A percentile compares a stretch with the other conserved stretches of the same genome.
These are phyloP conservation scores for Enteropsectra breve DNA, from an alignment of 371 early-diverging fungal genomes.

Conservation along the genomic window DNA sequence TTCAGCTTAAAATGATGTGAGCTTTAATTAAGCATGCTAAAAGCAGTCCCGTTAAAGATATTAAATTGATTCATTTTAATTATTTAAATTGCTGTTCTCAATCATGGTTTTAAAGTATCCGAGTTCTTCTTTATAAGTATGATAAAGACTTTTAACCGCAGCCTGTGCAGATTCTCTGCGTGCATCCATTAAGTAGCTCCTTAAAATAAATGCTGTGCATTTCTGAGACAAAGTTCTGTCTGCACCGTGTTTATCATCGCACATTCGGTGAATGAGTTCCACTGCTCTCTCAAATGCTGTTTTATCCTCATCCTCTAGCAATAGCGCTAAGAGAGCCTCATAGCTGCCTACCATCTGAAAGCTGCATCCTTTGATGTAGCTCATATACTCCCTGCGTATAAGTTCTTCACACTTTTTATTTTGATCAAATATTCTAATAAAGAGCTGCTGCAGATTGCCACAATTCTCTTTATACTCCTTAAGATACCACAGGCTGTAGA, in stretches of 20 bases:
- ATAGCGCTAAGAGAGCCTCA: neutral
- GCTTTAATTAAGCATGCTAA: too few relatives aligned
- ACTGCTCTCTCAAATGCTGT: neutral
- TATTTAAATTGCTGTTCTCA: constrained; percentile 8
- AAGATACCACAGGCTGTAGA: neutral
- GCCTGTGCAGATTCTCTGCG: neutral
- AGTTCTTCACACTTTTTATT: neutral
- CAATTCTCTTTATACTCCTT: neutral
- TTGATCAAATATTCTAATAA: neutral
- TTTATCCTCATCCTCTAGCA: neutral
- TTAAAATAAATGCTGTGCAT: neutral
- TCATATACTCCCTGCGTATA: neutral
- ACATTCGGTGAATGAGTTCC: neutral
- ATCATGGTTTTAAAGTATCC: constrained; percentile 5
- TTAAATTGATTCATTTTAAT: too few relatives aligned
- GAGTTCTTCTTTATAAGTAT: constrained; percentile 4
- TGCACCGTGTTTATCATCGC: neutral
- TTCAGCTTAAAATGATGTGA: too few relatives aligned
- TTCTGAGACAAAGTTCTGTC: neutral
- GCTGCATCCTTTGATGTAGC: neutral
- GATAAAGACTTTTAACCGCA: neutral
- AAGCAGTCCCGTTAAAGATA: too few relatives aligned
- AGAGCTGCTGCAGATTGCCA: neutral
- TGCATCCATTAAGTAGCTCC: neutral
- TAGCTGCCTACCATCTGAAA: neutral